These are phyloP conservation scores for Tulasnella sp. DNA, from an alignment of 768 basidiomycete species.

Conservation along the genomic window DNA sequence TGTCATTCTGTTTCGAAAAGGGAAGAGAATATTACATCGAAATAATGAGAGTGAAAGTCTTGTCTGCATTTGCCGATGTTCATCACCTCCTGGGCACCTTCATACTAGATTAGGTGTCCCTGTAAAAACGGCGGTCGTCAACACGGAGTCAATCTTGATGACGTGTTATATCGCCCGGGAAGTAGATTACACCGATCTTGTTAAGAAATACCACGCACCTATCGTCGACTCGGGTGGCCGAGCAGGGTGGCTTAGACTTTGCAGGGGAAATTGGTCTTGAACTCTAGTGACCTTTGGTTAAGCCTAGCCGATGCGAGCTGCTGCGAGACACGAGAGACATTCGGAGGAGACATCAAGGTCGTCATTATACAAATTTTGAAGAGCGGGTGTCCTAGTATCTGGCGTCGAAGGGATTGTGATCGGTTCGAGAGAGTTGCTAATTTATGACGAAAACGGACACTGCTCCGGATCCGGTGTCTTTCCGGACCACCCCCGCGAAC, in stretches of 20 bases:
- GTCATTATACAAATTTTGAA: constrained; percentile 37
- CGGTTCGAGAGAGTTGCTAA: neutral
- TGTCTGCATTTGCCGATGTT: constrained; percentile 36
- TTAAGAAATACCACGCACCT: constrained; percentile 35
- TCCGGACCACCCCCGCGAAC: neutral
- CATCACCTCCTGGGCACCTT: constrained; percentile 36
- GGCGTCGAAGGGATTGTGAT: neutral
- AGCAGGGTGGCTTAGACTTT: constrained; percentile 27
- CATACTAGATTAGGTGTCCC: constrained; percentile 31
- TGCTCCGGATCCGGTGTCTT: neutral
- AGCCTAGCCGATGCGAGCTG: constrained; percentile 38
- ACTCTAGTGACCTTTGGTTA: constrained; percentile 35
- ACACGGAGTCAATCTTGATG: neutral
- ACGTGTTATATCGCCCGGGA: neutral
- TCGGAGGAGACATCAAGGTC: constrained; percentile 39
- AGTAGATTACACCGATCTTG: neutral
- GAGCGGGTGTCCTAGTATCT: no score
- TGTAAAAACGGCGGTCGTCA: neutral
- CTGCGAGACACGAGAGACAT: constrained; percentile 37
- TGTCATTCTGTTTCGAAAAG: no score
- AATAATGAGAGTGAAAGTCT: constrained; percentile 37
- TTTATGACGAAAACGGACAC: neutral
- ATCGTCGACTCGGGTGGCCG: constrained; percentile 18
- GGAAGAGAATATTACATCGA: no score
- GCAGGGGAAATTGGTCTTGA: constrained; percentile 20